These are phyloP conservation scores for Ganoderma sinense DNA, from an alignment of 1,284 basidiomycete genomes.

Conservation along the genomic window DNA sequence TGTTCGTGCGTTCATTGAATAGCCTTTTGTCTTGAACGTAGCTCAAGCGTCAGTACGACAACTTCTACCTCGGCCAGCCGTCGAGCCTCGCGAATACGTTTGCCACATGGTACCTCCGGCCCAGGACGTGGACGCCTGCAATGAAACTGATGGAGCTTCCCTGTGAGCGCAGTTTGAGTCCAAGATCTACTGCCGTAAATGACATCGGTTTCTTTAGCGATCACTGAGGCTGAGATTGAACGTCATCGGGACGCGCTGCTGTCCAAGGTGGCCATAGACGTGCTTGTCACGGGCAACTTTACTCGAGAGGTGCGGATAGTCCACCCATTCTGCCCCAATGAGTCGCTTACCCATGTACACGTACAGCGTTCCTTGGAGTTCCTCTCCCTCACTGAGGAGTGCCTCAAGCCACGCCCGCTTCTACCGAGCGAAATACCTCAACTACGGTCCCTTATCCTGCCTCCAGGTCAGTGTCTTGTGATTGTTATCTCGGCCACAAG, in stretches of 20 bases:
- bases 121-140: conserved; percentile 36
- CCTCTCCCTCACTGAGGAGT: conserved; percentile 27
- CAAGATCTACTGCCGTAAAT: not conserved
- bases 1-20: not conserved
- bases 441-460: conserved; percentile 34
- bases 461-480: conserved; percentile 27
- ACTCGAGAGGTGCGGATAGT: conserved; percentile 27
- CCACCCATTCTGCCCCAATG: not conserved
- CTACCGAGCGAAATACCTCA: conserved; percentile 30
- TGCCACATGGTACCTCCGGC: conserved; percentile 31
- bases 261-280: conserved; percentile 33
- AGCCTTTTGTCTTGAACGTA: conserved; percentile 13
- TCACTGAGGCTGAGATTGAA: conserved; percentile 33
- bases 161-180: conserved; percentile 24
- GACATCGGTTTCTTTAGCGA: conserved; percentile 14
- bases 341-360: not conserved
- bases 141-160: conserved; percentile 37
- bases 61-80: conserved; percentile 42
- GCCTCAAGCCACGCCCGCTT: conserved; percentile 28
- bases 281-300: conserved; percentile 37
- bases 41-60: conserved; percentile 36
- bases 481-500: not conserved
- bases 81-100: conserved; percentile 35
- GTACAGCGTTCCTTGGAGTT: conserved; percentile 18
- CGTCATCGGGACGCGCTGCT: conserved; percentile 37